A percentile compares a stretch with the other conserved stretches of the same genome.
Conservation (phyloP, 192 early-diverging fungal genomes). For the Blastocladiella britannica region DNA sequence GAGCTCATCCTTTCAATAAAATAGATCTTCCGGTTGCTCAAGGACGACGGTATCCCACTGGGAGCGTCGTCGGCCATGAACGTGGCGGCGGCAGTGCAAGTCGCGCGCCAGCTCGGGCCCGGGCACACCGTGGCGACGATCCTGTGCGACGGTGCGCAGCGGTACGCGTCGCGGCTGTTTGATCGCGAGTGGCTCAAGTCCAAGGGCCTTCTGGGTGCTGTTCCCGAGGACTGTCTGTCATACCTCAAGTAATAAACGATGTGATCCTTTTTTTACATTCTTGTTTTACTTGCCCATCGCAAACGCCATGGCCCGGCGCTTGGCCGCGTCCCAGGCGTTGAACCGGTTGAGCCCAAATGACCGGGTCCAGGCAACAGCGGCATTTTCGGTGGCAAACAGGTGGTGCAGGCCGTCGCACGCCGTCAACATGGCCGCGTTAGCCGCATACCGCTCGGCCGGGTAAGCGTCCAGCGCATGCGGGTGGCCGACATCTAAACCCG, state of each 20-base stretch:
- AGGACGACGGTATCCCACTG: slow-evolving; percentile 85
- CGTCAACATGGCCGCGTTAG: slow-evolving; percentile 66
- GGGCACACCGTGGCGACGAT: slow-evolving; percentile 68
- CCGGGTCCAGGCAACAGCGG: slow-evolving; percentile 39
- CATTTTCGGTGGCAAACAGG: slow-evolving; percentile 46
- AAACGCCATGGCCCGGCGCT: slow-evolving; percentile 16
- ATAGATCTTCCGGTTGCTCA: slow-evolving; percentile 52
- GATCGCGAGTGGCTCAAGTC: slow-evolving; percentile 72
- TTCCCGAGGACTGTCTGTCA: slow-evolving; percentile 67
- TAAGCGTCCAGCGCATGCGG: slow-evolving; percentile 57
- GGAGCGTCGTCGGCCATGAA: slow-evolving; percentile 84
- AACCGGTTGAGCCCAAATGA: slow-evolving; percentile 49
- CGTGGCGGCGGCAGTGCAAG: slow-evolving; percentile 74
- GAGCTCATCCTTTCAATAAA: no score
- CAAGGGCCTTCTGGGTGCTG: slow-evolving; percentile 52
- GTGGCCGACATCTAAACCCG: slow-evolving; percentile 65
- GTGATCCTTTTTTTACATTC: neutral
- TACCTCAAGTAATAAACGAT: slow-evolving; percentile 31
- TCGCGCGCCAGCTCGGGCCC: slow-evolving; percentile 64
- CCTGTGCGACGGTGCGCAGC: slow-evolving; percentile 71
- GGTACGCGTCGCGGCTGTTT: slow-evolving; percentile 63
- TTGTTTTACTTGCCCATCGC: neutral
- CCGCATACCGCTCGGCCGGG: slow-evolving; percentile 55
- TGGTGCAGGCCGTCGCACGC: slow-evolving; percentile 60
- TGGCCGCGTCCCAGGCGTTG: slow-evolving; percentile 41